Base-by-base conservation (phyloP, 495 filamentous ascomycete genomes). In the Aspergillus biplanus region DNA sequence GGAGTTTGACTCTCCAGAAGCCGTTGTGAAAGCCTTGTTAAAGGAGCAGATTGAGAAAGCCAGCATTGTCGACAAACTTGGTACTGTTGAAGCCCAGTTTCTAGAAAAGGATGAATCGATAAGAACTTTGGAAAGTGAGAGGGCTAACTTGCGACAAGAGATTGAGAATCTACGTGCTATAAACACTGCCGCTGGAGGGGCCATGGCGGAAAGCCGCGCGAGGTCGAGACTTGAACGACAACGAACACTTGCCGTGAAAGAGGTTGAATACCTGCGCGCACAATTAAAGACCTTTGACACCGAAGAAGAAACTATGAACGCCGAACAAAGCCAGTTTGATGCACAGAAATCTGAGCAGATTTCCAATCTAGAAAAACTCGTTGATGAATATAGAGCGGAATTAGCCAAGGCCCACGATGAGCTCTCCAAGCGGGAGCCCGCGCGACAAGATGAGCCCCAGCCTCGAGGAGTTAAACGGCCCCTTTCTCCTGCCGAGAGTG, bases 201-300 rank as follows among this genome's bases (percentile, higher is more conserved):
- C 71, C 8, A 67, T 65, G 39, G 71, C 73, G 37, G 83, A 89
- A 33, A 80, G 71, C 63, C 83, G 84, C 42, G 81, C 80, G 56
- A 90, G 87, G 70, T 79, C 85, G n/a, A 85, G 89, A 49, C 82
- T 93, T 27, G 94, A 99, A 69, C 82, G 94, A 42, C 93, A 97
- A 71, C 89, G 91, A 60, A 85, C 85, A 7, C 83, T 98, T 4
- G 92, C 92, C 5, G 75, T 92, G 21, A 97, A 97, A 69, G 96
- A 99, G 71, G 91, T 96, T 7, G 92, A 97, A 65, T 95, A 94
- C 71, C 82, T 99, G 7, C 90, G 96, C 15, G 94, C 90, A 5
- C 95, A 99, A 69, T 78, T 97, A 27, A 96, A 96, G 72, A 89
- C 90, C 0, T 97, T 93, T 60, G 94, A 97, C 63, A 85, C 87